Evolutionary conservation across 192 early-diverging fungal species (phyloP), one percentile per base, ranked within the genome.

Genomic region (Coemansia aciculifera): DNA sequence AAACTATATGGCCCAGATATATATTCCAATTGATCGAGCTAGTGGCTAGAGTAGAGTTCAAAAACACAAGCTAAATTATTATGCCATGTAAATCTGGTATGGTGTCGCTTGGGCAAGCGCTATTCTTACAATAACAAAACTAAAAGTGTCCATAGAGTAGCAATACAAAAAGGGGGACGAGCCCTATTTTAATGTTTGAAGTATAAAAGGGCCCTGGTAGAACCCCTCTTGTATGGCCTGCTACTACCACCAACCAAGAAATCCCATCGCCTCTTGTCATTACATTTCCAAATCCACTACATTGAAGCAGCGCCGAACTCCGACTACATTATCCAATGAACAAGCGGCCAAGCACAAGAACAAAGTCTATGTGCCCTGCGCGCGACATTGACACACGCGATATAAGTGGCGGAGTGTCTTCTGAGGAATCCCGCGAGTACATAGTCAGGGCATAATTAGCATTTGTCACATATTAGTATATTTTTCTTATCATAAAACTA

Each of bases 321-420:
- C 54, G 54, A 56, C 54, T 4, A 31, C 29, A 34, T 31, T 32
- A 56, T 56, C 54, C 31, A 34, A 56, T 56, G 54, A 56, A 56
- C 54, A 29, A 29, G 29, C 10, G 4, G 2, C n/a, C 51, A 54
- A 54, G 27, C 51, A 54, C 51, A 54, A 29, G 51, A 17, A 13
- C 29, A 64, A 15, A 40, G 38, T 61, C 23, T 13, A 52, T 39
- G 29, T 32, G 48, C 13, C 61, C 57, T 24, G 36, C 42, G 59
- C 73, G 73, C 40, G 73, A 75, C 36, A 75, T 75, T 49, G 73
- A 75, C 29, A 75, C 63, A 12, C 73, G 73, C 64, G 73, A 75
- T 19, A 48, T 19, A 19, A 70, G 11, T 21, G 73, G 73, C 46
- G 73, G 73, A 24, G 38, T 75, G 11, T 32, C 68, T 12, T 48